These are phyloP conservation scores for Solanum chmielewskii DNA, from an alignment of 257 asterid genomes.

Conservation along the genomic window DNA sequence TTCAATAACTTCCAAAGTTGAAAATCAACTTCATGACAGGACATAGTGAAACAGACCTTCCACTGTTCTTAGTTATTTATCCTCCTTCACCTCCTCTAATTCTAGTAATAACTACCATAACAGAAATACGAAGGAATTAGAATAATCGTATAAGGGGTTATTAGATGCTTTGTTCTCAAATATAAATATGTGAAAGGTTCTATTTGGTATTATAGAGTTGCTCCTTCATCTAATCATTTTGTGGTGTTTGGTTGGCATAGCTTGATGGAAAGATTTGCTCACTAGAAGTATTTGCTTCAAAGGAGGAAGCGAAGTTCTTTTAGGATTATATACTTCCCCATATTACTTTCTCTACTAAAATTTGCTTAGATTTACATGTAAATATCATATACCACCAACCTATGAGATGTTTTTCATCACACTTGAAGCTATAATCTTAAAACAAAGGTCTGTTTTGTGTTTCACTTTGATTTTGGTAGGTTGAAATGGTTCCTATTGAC, in stretches of 20 bases:
- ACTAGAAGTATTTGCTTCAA: background rate
- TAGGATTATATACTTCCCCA: background rate
- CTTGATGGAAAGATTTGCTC: background rate
- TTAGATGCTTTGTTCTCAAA: background rate
- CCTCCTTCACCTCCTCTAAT: background rate
- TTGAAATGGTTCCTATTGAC: background rate
- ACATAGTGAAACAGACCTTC: background rate
- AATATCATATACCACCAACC: background rate
- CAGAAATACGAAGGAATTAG: background rate
- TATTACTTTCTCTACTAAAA: background rate
- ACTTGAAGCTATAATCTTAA: background rate
- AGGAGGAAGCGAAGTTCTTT: background rate
- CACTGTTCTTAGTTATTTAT: background rate
- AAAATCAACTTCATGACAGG: background rate
- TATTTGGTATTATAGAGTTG: background rate
- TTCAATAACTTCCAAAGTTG: background rate
- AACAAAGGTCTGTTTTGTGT: background rate
- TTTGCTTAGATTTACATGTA: background rate
- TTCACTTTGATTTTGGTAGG: background rate
- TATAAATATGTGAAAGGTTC: background rate
- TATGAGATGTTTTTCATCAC: background rate
- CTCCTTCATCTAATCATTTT: background rate
- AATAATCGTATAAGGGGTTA: background rate
- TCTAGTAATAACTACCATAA: background rate
- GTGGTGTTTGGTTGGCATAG: background rate